A percentile compares a stretch with the other conserved stretches of the same genome.
Conservation (phyloP, 148 eudicot genomes). For the Cornus kousa region DNA sequence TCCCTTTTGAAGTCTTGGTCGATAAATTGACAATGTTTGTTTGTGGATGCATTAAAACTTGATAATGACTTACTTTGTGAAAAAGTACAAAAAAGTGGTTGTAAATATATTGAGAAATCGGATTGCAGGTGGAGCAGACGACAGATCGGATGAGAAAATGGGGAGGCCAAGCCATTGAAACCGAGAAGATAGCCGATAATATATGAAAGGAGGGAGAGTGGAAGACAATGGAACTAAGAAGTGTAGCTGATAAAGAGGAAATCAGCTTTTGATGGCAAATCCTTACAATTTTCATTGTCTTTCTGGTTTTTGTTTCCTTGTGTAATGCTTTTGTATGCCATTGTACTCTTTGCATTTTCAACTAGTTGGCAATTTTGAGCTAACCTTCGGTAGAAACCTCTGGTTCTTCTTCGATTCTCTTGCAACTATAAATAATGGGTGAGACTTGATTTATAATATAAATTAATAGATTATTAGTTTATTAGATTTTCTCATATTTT, state of each 20-base stretch:
- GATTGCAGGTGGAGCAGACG: conserved; percentile 64
- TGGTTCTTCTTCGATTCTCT: no score
- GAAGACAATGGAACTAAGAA: neutral
- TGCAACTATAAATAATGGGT: no score
- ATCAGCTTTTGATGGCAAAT: neutral
- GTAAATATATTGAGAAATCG: neutral
- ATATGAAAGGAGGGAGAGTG: neutral
- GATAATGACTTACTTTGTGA: no score
- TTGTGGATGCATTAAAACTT: no score
- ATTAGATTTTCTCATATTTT: no score
- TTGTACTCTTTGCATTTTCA: neutral
- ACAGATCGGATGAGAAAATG: conserved; percentile 59
- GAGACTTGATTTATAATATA: no score
- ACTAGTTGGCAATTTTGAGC: neutral
- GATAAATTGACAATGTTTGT: no score
- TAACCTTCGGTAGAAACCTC: neutral
- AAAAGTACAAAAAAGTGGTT: neutral
- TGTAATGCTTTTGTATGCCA: neutral
- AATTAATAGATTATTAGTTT: no score
- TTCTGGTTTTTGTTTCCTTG: neutral
- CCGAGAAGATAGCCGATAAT: conserved; percentile 8
- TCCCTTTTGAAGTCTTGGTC: no score
- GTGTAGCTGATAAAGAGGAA: neutral
- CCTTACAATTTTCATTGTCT: no score
- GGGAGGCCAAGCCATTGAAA: conserved; percentile 59